These are phyloP conservation scores for Candida sanyaensis DNA, from an alignment of 1,139 yeast genomes.

Conservation along the genomic window DNA sequence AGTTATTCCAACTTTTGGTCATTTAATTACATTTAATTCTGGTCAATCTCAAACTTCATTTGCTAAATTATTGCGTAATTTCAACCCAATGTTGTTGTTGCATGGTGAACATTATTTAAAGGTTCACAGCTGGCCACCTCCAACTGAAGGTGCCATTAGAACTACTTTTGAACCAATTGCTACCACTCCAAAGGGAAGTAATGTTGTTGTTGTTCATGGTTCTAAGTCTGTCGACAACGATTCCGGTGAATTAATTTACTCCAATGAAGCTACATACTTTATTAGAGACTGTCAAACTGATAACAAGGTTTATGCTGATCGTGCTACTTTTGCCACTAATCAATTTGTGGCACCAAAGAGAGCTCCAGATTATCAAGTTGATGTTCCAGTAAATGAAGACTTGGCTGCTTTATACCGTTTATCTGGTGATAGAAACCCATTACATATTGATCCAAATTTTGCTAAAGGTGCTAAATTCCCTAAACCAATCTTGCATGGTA, in stretches of 20 bases:
- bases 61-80: conserved; percentile 67
- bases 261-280: conserved; percentile 85
- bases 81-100: conserved; percentile 83
- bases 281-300: conserved; percentile 81
- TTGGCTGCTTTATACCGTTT: conserved; percentile 90
- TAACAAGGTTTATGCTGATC: conserved; percentile 48
- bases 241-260: conserved; percentile 71
- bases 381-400: conserved; percentile 63
- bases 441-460: conserved; percentile 90
- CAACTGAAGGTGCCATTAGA: conserved; percentile 64
- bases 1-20: conserved; percentile 92
- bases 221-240: conserved; percentile 67
- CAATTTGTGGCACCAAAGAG: conserved; percentile 67
- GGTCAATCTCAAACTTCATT: conserved; percentile 54
- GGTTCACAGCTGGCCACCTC: conserved; percentile 77
- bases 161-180: conserved; percentile 72
- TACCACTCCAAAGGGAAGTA: conserved; percentile 84
- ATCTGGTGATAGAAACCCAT: conserved; percentile 93
- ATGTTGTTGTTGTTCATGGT: conserved; percentile 79
- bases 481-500: conserved; percentile 88
- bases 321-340: conserved; percentile 61
- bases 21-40: conserved; percentile 67
- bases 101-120: conserved; percentile 96
- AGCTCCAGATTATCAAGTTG: conserved; percentile 66
- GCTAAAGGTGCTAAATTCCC: conserved; percentile 90